A percentile compares a stretch with the other conserved stretches of the same genome.
Evolutionary conservation across 2,329 filamentous ascomycete species (phyloP).

Genomic region (Aspergillus amoenus): DNA sequence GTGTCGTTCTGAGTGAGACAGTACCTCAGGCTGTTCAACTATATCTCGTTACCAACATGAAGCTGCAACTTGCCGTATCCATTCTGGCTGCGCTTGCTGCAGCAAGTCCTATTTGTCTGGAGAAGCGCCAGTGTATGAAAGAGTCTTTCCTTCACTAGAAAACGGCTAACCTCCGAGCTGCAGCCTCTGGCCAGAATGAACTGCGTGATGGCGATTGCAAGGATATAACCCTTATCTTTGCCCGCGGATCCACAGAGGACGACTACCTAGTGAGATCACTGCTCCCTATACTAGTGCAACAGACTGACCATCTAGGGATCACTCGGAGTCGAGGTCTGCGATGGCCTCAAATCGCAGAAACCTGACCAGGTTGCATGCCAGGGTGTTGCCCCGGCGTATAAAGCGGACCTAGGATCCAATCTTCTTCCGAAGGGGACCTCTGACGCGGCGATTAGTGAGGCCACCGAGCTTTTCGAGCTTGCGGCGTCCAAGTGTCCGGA

Average conservation of each 20-base stretch:
- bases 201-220: slow-evolving; percentile 42
- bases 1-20: no score
- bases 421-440: slow-evolving; percentile 40
- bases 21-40: no score
- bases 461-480: slow-evolving; percentile 40
- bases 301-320: slow-evolving; percentile 23
- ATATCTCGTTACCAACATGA: background rate
- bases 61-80: slow-evolving; percentile 4
- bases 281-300: background rate
- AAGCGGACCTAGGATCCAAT: slow-evolving; percentile 38
- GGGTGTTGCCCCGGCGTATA: slow-evolving; percentile 47
- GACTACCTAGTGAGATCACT: slow-evolving; percentile 45
- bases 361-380: slow-evolving; percentile 37
- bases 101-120: slow-evolving; percentile 7
- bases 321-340: slow-evolving; percentile 31
- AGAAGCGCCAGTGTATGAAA: slow-evolving; percentile 12
- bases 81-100: slow-evolving; percentile 7
- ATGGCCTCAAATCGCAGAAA: slow-evolving; percentile 19
- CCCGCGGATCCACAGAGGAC: slow-evolving; percentile 49
- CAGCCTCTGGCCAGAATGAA: slow-evolving; percentile 31
- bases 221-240: slow-evolving; percentile 50
- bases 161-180: background rate
- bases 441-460: slow-evolving; percentile 39
- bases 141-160: background rate
- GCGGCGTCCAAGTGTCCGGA: slow-evolving; percentile 48